Conservation (phyloP, 164 flowering plant genomes). For the Aristolochia contorta region DNA sequence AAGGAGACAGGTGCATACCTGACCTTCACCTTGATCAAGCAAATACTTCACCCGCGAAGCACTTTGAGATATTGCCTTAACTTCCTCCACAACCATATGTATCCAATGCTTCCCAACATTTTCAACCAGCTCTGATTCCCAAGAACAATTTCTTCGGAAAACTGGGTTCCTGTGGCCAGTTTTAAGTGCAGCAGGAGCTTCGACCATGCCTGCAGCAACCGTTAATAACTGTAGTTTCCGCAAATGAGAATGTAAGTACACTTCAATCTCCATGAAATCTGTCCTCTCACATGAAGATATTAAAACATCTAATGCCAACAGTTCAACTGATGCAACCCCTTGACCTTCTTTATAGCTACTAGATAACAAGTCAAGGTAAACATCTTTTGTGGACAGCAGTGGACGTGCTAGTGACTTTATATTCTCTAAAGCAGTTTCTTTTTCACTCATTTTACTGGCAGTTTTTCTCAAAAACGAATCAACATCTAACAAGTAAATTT, state of each 20-base stretch:
- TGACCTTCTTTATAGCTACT: constrained; percentile 27
- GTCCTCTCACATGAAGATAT: constrained; percentile 59
- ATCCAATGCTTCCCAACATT: constrained; percentile 32
- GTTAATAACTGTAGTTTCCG: constrained; percentile 64
- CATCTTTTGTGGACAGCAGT: constrained; percentile 45
- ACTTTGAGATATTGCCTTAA: constrained; percentile 56
- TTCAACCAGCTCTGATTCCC: constrained; percentile 37
- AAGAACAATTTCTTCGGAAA: constrained; percentile 15
- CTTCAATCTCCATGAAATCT: constrained; percentile 43
- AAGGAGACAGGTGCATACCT: constrained; percentile 30
- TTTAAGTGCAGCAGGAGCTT: constrained; percentile 22
- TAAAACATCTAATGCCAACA: constrained; percentile 62
- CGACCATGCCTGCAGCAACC: constrained; percentile 52
- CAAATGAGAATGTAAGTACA: constrained; percentile 48
- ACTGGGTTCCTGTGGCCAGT: constrained; percentile 16
- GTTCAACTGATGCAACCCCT: constrained; percentile 42
- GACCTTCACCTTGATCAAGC: constrained; percentile 31
- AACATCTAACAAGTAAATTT: constrained; percentile 57
- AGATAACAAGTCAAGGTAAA: constrained; percentile 30
- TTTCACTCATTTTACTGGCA: constrained; percentile 50
- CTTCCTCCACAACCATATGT: constrained; percentile 60
- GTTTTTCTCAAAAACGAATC: constrained; percentile 46
- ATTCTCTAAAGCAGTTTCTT: constrained; percentile 60
- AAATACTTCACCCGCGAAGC: constrained; percentile 48
- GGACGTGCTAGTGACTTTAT: constrained; percentile 62